Evolutionary conservation across 371 early-diverging fungal genomes (phyloP).

Genomic region (Nematocida displodere): DNA sequence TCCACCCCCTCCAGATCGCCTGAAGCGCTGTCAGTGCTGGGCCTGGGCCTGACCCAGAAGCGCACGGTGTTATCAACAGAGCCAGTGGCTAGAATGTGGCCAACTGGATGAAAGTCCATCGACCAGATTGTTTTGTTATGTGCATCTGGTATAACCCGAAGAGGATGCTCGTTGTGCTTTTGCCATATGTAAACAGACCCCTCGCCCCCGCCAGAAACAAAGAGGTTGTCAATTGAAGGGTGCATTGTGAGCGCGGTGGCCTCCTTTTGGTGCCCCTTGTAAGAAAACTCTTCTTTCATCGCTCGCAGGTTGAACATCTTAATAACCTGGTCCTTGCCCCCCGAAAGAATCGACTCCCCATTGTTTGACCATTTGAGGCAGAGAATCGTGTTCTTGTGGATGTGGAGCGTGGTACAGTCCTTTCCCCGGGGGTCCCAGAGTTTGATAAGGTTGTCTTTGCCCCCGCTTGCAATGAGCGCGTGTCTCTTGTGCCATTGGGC

Average conservation of each 20-base stretch:
- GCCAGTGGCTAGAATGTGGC: slow-evolving; percentile 88
- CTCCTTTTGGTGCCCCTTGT: slow-evolving; percentile 84
- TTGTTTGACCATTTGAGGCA: slow-evolving; percentile 86
- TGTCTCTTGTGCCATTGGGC: slow-evolving; percentile 95
- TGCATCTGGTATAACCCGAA: slow-evolving; percentile 75
- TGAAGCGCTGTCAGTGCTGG: slow-evolving; percentile 58
- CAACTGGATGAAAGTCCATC: slow-evolving; percentile 94
- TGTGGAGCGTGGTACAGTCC: slow-evolving; percentile 79
- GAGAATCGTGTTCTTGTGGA: slow-evolving; percentile 89
- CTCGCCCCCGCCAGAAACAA: slow-evolving; percentile 87
- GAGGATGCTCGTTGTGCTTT: slow-evolving; percentile 67
- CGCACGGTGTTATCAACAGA: slow-evolving; percentile 90
- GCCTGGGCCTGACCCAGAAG: slow-evolving; percentile 93
- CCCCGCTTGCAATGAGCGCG: slow-evolving; percentile 87
- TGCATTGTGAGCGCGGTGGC: slow-evolving; percentile 71
- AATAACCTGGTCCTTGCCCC: slow-evolving; percentile 84
- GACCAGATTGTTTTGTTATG: slow-evolving; percentile 93
- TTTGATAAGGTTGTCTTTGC: slow-evolving; percentile 91
- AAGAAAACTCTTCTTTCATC: slow-evolving; percentile 82
- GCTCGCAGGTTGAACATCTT: slow-evolving; percentile 88
- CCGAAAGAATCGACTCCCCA: slow-evolving; percentile 88
- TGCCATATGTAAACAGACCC: slow-evolving; percentile 86
- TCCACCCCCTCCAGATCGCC: not conserved
- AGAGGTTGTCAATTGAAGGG: slow-evolving; percentile 64
- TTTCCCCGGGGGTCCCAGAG: slow-evolving; percentile 95